A percentile compares a stretch with the other conserved stretches of the same genome.
phyloP scores from a whole-genome alignment of 148 eudicot species.

The Heliamphora exappendiculata region DNA sequence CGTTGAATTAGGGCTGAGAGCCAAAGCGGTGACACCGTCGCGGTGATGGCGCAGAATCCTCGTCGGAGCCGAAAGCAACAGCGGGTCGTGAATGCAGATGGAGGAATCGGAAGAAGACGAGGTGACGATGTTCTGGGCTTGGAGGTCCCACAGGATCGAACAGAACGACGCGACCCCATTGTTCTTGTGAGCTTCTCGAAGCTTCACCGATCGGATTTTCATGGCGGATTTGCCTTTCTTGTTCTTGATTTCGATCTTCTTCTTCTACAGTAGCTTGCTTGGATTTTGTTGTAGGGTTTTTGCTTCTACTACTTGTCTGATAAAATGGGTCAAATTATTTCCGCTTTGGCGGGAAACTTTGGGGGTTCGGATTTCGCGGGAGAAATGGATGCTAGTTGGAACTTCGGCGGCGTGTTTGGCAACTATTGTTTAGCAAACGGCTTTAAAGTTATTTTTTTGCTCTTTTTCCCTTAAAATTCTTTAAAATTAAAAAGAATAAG shows the following conservation, averaged over 20 bases:
- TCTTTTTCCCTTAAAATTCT: no score
- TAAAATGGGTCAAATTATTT: not conserved
- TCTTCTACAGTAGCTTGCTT: not conserved
- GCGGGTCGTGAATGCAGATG: conserved; percentile 59
- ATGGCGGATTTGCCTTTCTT: conserved; percentile 13
- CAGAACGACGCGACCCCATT: conserved; percentile 40
- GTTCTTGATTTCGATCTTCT: no score
- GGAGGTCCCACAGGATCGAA: conserved; percentile 61
- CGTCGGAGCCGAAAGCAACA: conserved; percentile 34
- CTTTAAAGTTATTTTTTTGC: no score
- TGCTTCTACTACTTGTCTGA: not conserved
- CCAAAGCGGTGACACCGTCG: conserved; percentile 79
- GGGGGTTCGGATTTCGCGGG: not conserved
- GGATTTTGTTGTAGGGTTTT: conserved; percentile 5
- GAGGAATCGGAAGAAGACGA: conserved; percentile 60
- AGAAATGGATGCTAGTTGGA: no score
- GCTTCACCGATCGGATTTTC: conserved; percentile 55
- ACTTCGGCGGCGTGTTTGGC: no score
- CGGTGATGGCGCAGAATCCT: conserved; percentile 52
- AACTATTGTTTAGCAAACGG: no score
- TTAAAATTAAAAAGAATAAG: no score
- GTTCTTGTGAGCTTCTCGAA: conserved; percentile 56
- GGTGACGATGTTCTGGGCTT: conserved; percentile 64
- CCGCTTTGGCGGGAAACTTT: not conserved
- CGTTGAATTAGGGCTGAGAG: conserved; percentile 83